Conservation (phyloP, 2,329 filamentous ascomycete species). For the Penicillium corylophilum region DNA sequence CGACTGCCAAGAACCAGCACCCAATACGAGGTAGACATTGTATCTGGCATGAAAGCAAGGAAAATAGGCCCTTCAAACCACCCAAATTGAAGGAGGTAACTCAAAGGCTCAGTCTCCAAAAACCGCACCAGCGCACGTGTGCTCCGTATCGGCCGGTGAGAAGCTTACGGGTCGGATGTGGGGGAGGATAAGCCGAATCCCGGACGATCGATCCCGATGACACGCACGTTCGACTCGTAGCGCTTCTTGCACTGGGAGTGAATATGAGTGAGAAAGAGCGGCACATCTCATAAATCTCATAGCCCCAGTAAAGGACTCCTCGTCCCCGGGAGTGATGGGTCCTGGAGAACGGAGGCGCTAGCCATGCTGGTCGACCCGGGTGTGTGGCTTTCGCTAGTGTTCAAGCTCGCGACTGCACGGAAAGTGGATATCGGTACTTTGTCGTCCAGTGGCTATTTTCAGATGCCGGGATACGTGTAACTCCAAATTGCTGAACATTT, state of each 20-base stretch:
- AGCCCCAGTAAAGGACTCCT: conserved; percentile 1
- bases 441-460: neutral
- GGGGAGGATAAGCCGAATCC: conserved; percentile 9
- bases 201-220: conserved; percentile 13
- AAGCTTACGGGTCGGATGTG: conserved; percentile 9
- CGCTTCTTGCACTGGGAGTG: conserved; percentile 3
- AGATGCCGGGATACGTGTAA: neutral
- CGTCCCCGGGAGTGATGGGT: conserved; percentile 4
- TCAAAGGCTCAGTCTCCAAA: conserved; percentile 1
- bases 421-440: neutral
- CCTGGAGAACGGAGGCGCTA: conserved; percentile 10
- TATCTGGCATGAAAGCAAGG: conserved; percentile 3
- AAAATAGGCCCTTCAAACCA: neutral
- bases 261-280: conserved; percentile 1
- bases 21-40: conserved; percentile 1
- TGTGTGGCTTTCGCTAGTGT: conserved; percentile 15
- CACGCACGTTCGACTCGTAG: conserved; percentile 9
- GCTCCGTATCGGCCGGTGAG: conserved; percentile 1
- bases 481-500: neutral
- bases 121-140: conserved; percentile 4
- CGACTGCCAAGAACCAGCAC: conserved; percentile 1
- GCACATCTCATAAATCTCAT: neutral
- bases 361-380: conserved; percentile 9
- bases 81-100: neutral
- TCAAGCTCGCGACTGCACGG: neutral